These are phyloP conservation scores for Parasitella parasitica DNA, from an alignment of 371 early-diverging fungal species.

Conservation along the genomic window DNA sequence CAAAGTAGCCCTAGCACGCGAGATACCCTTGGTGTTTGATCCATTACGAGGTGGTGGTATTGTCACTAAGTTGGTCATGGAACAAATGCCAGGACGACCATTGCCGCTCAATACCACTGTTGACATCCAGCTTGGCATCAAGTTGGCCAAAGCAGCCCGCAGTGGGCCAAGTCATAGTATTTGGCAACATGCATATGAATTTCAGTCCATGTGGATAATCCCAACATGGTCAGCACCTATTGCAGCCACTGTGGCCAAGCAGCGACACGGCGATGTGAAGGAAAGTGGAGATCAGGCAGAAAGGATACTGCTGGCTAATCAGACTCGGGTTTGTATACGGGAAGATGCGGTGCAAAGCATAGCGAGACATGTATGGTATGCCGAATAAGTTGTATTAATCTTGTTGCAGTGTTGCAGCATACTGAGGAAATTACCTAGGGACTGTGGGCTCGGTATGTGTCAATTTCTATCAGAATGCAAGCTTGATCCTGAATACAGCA, in stretches of 20 bases:
- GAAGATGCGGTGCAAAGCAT: slow-evolving; percentile 46
- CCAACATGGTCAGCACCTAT: slow-evolving; percentile 41
- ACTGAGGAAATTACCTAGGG: slow-evolving; percentile 22
- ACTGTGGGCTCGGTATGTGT: slow-evolving; percentile 44
- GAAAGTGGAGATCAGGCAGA: slow-evolving; percentile 33
- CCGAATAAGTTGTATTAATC: no score
- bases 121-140: slow-evolving; percentile 14
- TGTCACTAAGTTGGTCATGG: slow-evolving; percentile 25
- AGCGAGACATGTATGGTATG: slow-evolving; percentile 48
- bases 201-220: slow-evolving; percentile 32
- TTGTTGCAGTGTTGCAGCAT: no score
- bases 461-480: slow-evolving; percentile 16
- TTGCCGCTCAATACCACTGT: slow-evolving; percentile 3
- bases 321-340: slow-evolving; percentile 15
- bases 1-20: neutral
- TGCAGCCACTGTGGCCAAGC: slow-evolving; percentile 6
- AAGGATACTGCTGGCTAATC: slow-evolving; percentile 1
- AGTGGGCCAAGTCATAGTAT: slow-evolving; percentile 14
- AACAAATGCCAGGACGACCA: slow-evolving; percentile 8
- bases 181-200: slow-evolving; percentile 21
- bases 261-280: slow-evolving; percentile 4
- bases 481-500: slow-evolving; percentile 3
- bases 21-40: slow-evolving; percentile 22
- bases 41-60: slow-evolving; percentile 38
- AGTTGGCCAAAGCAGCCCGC: neutral